phyloP scores from a whole-genome alignment of 2,329 filamentous ascomycete species.

The Harringtonia aguacate region DNA sequence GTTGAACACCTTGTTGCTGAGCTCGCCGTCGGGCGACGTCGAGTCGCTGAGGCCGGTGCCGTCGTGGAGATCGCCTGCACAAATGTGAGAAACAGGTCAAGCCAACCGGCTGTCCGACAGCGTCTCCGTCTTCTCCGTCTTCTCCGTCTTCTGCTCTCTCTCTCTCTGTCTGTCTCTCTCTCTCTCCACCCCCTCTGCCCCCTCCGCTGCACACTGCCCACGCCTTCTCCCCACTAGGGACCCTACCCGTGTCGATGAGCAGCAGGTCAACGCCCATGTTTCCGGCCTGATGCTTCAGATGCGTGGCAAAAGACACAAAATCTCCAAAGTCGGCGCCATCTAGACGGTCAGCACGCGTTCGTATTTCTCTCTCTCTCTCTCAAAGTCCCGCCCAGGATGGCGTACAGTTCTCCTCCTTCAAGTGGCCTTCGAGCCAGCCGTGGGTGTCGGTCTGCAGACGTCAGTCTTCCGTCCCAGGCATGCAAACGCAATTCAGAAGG shows the following conservation, averaged over 20 bases:
- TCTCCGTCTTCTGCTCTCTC: too few species aligned
- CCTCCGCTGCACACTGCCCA: too few species aligned
- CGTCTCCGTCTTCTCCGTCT: background rate
- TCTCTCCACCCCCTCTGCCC: background rate
- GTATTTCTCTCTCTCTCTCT: background rate
- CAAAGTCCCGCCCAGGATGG: background rate
- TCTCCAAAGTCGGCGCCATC: constrained; percentile 57
- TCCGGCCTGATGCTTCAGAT: constrained; percentile 48
- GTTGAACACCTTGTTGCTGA: constrained; percentile 37
- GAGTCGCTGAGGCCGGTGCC: constrained; percentile 53
- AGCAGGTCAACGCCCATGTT: constrained; percentile 48
- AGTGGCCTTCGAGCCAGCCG: constrained; percentile 48
- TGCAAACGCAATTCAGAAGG: too few species aligned
- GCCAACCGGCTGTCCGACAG: background rate
- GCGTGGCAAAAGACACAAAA: constrained; percentile 47
- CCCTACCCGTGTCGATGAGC: constrained; percentile 49
- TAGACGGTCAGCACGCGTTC: background rate
- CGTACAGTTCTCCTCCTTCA: constrained; percentile 46
- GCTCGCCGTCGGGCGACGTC: constrained; percentile 42
- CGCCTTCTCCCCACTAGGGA: constrained; percentile 5
- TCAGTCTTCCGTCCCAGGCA: too few species aligned
- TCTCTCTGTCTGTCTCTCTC: too few species aligned
- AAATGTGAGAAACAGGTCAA: background rate
- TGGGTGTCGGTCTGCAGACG: constrained; percentile 42
- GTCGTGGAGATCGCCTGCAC: constrained; percentile 48